Base-by-base conservation (phyloP, 2,329 filamentous ascomycete genomes). In the Daldinia eschscholtzii region DNA sequence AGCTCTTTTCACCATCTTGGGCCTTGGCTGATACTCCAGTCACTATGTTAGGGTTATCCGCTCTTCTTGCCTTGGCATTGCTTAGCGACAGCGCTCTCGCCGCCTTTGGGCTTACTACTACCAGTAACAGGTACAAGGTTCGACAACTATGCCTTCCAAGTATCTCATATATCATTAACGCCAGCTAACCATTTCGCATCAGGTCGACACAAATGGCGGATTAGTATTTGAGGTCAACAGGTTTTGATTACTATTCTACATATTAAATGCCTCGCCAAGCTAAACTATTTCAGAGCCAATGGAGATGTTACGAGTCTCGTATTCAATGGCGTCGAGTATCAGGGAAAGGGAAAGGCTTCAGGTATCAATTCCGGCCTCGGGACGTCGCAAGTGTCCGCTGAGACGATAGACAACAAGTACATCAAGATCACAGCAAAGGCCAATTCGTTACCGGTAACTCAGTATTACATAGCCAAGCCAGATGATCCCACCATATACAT, bases 121-220 rank as follows among this genome's bases (percentile, higher is more conserved):
- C 68, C 20, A 67, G 56, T 10, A 55, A 30, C 30, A 60, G 50
- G 23, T 68, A 68, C 7, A 69, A 69, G 57, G 67, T 69, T n/a
- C 18, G 23, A 2, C 1, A 7, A 28, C 15, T 26, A 7, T 18
- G 12, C 4, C 6, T n/a, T 4, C 10, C 39, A 26, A 6, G 12
- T 7, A n/a, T 15, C 18, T 30, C 15, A n/a, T 3, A 10, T 28
- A 10, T n/a, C 18, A 15, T 13, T 23, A 2, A 41, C 33, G 9
- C 10, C n/a, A 28, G 0, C 53, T 57, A 2, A 57, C 13, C 15
- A 9, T 57, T 26, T 7, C 18, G 7, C 30, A 15, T 10, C 20
- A 70, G 68, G 68, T 70, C 26, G 68, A 70, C 52, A 70, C 68
- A 12, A 68, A 68, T 35, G 68, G 68, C 4, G 68, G 68, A 6